Percentiles rank a stretch among this genome's conserved stretches.
phyloP scores from a whole-genome alignment of 768 basidiomycete genomes.

The Hygrophorus russula region DNA sequence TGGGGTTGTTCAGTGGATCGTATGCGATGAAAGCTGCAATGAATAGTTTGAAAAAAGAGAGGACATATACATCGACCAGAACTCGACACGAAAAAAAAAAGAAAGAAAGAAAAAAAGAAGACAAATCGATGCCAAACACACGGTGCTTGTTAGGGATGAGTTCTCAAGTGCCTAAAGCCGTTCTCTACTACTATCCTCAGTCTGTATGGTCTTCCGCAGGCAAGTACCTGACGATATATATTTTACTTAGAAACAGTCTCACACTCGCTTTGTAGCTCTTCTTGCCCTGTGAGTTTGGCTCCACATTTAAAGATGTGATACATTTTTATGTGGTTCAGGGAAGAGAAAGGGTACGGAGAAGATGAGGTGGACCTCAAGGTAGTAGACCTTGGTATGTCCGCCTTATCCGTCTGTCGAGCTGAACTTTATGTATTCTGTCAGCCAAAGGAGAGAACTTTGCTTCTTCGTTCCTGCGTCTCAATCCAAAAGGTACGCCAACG shows the following conservation, averaged over 20 bases:
- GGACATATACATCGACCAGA: too few species aligned
- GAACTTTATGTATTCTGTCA: constrained; percentile 14
- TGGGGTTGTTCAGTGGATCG: constrained; percentile 6
- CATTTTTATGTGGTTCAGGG: constrained; percentile 18
- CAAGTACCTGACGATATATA: constrained; percentile 19
- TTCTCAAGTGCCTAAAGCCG: constrained; percentile 55
- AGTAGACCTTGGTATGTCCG: constrained; percentile 46
- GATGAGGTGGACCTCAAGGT: constrained; percentile 65
- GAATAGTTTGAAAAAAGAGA: not conserved
- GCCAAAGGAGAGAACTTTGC: constrained; percentile 74
- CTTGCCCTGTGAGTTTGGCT: constrained; percentile 38
- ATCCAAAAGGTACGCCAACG: constrained; percentile 49
- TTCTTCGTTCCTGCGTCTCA: constrained; percentile 66
- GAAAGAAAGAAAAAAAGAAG: too few species aligned
- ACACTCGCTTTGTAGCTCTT: constrained; percentile 26
- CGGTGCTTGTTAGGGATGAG: constrained; percentile 12
- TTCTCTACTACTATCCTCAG: constrained; percentile 54
- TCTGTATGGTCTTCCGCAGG: constrained; percentile 60
- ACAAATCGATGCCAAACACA: not conserved
- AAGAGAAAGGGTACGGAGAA: constrained; percentile 76
- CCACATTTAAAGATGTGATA: not conserved
- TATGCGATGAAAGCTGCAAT: not conserved
- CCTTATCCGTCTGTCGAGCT: not conserved
- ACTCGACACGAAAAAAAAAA: too few species aligned
- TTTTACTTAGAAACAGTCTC: not conserved